A percentile compares a stretch with the other conserved stretches of the same genome.
Conservation (phyloP, 768 basidiomycete genomes). For the Russula ochroleuca region DNA sequence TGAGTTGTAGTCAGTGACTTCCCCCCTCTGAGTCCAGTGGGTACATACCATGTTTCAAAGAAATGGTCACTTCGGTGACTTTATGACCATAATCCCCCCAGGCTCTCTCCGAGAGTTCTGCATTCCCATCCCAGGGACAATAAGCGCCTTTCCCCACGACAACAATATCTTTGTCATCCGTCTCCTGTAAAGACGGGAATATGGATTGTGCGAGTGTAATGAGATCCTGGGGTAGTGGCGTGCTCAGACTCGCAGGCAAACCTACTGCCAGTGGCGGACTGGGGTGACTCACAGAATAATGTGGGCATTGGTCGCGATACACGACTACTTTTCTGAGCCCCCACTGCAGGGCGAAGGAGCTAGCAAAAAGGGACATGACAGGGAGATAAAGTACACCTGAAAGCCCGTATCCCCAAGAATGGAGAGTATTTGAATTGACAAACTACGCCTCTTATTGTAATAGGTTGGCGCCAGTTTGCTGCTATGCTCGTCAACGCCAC, state of each 20-base stretch:
- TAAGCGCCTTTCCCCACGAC: neutral
- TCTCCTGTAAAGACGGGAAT: neutral
- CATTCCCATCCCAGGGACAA: neutral
- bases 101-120: neutral
- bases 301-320: neutral
- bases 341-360: neutral
- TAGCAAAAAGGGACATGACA: neutral
- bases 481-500: too few species aligned
- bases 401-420: too few species aligned
- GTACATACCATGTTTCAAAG: neutral
- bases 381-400: neutral
- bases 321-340: neutral
- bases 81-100: neutral
- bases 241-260: too few species aligned
- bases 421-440: neutral
- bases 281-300: neutral
- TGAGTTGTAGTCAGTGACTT: neutral
- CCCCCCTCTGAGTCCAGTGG: neutral
- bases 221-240: neutral
- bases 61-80: neutral
- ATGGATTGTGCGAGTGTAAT: neutral
- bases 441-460: neutral
- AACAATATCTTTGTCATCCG: neutral
- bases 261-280: too few species aligned
- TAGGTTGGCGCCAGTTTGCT: too few species aligned